A percentile compares a stretch with the other conserved stretches of the same genome.
phyloP scores from a whole-genome alignment of 2,329 filamentous ascomycete genomes.

The Aspergillus quadrilineatus region DNA sequence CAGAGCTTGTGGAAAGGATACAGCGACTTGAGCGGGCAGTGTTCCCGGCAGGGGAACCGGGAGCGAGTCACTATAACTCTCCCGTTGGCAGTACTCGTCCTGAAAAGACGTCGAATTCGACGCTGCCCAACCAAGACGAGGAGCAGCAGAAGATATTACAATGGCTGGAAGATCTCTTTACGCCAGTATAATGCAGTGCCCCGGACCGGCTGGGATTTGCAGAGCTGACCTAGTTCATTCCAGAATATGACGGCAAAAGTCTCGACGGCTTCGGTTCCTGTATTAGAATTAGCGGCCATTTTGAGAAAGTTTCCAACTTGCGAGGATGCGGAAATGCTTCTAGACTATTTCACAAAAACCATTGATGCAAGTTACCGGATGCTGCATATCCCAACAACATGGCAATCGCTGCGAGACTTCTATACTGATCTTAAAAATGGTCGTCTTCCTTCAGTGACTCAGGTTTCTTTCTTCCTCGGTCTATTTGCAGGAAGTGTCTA shows the following conservation, averaged over 20 bases:
- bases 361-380: neutral
- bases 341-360: neutral
- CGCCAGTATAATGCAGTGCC: neutral
- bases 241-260: neutral
- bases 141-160: neutral
- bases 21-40: neutral
- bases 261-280: neutral
- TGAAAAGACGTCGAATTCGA: neutral
- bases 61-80: neutral
- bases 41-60: neutral
- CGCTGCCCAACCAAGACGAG: neutral
- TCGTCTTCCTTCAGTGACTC: neutral
- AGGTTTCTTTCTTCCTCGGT: neutral
- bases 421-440: neutral
- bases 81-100: neutral
- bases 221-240: neutral
- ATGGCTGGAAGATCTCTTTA: neutral
- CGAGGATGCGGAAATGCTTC: neutral
- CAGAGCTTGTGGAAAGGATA: neutral
- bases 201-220: too few species aligned
- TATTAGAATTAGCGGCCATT: neutral
- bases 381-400: neutral
- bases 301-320: neutral
- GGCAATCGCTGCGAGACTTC: neutral
- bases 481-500: neutral